Conservation (phyloP, 352 stramenopile genomes). For the Globisporangium nodosum region DNA sequence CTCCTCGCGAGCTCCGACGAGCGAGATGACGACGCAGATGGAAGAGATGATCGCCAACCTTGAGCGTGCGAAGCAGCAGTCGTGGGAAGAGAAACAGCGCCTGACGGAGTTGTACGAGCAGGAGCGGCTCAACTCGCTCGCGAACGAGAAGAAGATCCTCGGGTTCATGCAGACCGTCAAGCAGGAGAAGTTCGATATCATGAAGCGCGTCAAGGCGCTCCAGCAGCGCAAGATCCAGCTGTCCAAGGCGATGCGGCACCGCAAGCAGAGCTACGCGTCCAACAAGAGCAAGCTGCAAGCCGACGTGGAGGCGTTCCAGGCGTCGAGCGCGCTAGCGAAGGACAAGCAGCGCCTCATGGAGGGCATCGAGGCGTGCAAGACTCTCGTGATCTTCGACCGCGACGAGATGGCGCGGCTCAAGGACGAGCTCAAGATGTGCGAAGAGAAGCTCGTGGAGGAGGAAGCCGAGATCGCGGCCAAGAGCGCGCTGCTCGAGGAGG, state of each 20-base stretch:
- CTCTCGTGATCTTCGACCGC: constrained; percentile 50
- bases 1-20: constrained; percentile 3
- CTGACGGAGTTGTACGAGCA: constrained; percentile 82
- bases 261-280: constrained; percentile 68
- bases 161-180: constrained; percentile 88
- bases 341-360: constrained; percentile 63
- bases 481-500: constrained; percentile 67
- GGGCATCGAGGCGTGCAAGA: constrained; percentile 52
- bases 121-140: constrained; percentile 81
- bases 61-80: constrained; percentile 83
- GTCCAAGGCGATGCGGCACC: constrained; percentile 60
- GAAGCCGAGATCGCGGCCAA: constrained; percentile 68
- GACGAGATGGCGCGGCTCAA: constrained; percentile 52
- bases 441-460: constrained; percentile 64
- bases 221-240: constrained; percentile 78
- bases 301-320: constrained; percentile 78
- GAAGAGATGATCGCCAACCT: constrained; percentile 84
- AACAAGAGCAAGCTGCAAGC: constrained; percentile 70
- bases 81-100: constrained; percentile 88
- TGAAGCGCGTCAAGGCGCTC: constrained; percentile 86
- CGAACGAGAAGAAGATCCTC: constrained; percentile 77
- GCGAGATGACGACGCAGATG: constrained; percentile 71
- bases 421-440: constrained; percentile 53
- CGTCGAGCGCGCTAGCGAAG: constrained; percentile 18
- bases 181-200: constrained; percentile 88